phyloP scores from a whole-genome alignment of 176 grass and related monocot species.

The Musa itinerans region DNA sequence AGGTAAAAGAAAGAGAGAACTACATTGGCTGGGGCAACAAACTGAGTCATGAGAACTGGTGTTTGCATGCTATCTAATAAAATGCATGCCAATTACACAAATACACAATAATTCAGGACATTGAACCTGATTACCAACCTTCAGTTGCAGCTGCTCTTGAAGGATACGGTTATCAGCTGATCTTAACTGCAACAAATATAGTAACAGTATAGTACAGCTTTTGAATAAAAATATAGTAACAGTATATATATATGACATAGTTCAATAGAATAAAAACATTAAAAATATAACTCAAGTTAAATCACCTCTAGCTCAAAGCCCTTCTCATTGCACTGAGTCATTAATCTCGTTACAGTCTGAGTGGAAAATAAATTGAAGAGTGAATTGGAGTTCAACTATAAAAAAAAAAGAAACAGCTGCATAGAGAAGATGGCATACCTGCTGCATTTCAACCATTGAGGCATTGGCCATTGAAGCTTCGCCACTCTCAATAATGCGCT shows the following conservation, averaged over 20 bases:
- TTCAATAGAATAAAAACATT: background rate
- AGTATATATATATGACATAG: background rate
- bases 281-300: background rate
- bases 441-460: slow-evolving; percentile 95
- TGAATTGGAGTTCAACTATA: background rate
- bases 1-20: background rate
- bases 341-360: slow-evolving; percentile 66
- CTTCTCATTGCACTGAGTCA: slow-evolving; percentile 74
- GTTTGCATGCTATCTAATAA: background rate
- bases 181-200: slow-evolving; percentile 52
- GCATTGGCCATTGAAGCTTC: slow-evolving; percentile 78
- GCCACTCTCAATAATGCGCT: slow-evolving; percentile 77
- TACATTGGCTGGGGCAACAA: too few species aligned
- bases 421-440: slow-evolving; percentile 36
- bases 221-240: background rate
- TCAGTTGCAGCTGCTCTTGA: slow-evolving; percentile 82
- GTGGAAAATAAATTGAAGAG: slow-evolving; percentile 24
- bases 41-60: too few species aligned
- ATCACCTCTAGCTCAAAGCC: slow-evolving; percentile 92
- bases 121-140: slow-evolving; percentile 24
- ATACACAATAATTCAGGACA: background rate
- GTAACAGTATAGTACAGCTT: slow-evolving; percentile 11
- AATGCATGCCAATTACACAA: background rate
- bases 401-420: background rate
- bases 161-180: slow-evolving; percentile 92